phyloP scores from a whole-genome alignment of 345 rosid species.

The Eucalyptus grandis region DNA sequence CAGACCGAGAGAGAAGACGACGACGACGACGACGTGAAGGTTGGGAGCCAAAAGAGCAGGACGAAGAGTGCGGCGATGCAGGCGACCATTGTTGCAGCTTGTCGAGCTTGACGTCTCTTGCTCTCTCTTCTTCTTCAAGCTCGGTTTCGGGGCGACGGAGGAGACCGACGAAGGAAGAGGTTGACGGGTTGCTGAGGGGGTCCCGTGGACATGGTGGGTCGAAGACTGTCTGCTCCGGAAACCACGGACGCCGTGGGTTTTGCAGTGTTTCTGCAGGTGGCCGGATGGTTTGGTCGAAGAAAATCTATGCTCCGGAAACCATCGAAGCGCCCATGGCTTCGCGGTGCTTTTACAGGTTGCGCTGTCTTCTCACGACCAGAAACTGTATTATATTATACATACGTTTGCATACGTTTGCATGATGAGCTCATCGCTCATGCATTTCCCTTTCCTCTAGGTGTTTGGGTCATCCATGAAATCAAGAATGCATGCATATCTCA shows the following conservation, averaged over 20 bases:
- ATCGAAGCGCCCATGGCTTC: background rate
- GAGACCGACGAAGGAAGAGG: background rate
- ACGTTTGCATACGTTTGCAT: background rate
- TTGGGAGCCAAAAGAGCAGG: slow-evolving; percentile 2
- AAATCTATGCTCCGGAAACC: background rate
- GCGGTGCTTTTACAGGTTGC: background rate
- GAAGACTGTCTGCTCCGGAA: background rate
- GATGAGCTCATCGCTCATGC: background rate
- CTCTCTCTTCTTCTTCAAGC: background rate
- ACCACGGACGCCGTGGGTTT: background rate
- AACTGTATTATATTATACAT: background rate
- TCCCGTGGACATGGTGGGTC: background rate
- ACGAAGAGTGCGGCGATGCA: background rate
- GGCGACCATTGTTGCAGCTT: background rate
- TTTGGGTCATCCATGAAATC: background rate
- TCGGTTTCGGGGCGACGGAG: background rate
- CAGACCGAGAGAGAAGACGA: slow-evolving; percentile 30
- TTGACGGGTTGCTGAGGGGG: background rate
- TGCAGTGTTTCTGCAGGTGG: background rate
- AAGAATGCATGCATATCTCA: too few relatives aligned
- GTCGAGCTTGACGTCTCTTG: background rate
- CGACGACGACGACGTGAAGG: background rate
- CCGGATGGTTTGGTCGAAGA: background rate
- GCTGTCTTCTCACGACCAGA: background rate
- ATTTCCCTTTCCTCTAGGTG: background rate